Evolutionary conservation across 192 early-diverging fungal species (phyloP).

Genomic region (Umbelopsis ramanniana): DNA sequence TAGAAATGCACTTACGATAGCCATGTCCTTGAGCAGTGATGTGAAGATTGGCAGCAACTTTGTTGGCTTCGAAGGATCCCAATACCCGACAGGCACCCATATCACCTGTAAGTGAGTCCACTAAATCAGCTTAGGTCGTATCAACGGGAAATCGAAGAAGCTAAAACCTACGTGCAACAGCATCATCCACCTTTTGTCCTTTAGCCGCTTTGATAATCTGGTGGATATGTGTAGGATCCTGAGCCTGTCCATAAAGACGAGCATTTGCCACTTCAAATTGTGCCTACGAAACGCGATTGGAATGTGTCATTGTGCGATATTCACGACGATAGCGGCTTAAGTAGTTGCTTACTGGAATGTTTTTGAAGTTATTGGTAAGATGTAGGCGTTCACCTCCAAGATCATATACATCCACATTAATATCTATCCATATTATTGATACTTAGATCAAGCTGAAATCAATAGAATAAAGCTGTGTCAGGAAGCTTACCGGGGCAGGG

Average conservation of each 20-base stretch:
- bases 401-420: slow-evolving; percentile 74
- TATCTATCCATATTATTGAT: slow-evolving; percentile 38
- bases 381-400: slow-evolving; percentile 60
- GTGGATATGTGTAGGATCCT: slow-evolving; percentile 40
- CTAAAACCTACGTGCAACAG: slow-evolving; percentile 23
- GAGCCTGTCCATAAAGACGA: slow-evolving; percentile 19
- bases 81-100: slow-evolving; percentile 73
- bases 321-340: not conserved
- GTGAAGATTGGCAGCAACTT: slow-evolving; percentile 87
- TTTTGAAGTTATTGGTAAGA: slow-evolving; percentile 57
- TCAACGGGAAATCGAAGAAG: not conserved
- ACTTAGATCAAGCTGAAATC: not conserved
- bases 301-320: not conserved
- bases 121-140: not conserved
- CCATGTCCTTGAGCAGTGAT: slow-evolving; percentile 91
- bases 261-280: slow-evolving; percentile 23
- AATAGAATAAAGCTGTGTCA: not conserved
- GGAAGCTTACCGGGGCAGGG: slow-evolving; percentile 64
- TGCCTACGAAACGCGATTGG: slow-evolving; percentile 13
- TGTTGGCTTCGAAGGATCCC: slow-evolving; percentile 77
- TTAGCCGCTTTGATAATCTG: slow-evolving; percentile 41
- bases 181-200: slow-evolving; percentile 31
- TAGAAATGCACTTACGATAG: slow-evolving; percentile 51
- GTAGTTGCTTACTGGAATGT: slow-evolving; percentile 49
- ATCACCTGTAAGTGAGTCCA: slow-evolving; percentile 22